Conservation (phyloP, 768 basidiomycete species). For the Kwoniella mangroviensis region DNA sequence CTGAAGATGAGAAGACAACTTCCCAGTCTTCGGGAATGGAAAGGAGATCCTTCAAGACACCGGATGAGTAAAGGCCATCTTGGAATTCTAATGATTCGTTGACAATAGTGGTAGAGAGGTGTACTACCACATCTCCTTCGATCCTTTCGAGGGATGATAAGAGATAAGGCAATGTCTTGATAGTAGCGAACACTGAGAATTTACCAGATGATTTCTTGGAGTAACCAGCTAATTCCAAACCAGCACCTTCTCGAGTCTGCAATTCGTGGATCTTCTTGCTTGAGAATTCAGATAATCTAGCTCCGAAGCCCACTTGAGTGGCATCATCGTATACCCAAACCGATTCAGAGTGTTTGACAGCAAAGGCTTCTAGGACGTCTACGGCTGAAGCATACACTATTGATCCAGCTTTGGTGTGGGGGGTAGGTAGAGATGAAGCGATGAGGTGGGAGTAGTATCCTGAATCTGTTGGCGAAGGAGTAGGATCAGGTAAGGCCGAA, state of each 20-base stretch:
- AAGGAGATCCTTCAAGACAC: constrained; percentile 41
- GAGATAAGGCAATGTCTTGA: constrained; percentile 82
- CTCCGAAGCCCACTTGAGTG: constrained; percentile 51
- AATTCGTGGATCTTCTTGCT: constrained; percentile 32
- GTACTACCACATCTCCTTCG: constrained; percentile 74
- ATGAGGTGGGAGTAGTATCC: constrained; percentile 44
- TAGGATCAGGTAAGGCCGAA: constrained; percentile 24
- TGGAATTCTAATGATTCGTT: constrained; percentile 71
- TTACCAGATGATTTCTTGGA: constrained; percentile 65
- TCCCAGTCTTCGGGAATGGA: constrained; percentile 55
- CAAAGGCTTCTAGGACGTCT: constrained; percentile 50
- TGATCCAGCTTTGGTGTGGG: constrained; percentile 39
- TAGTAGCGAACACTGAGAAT: constrained; percentile 67
- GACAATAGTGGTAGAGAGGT: constrained; percentile 75
- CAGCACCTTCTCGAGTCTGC: constrained; percentile 50
- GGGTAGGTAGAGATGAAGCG: constrained; percentile 34
- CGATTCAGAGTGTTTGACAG: constrained; percentile 37
- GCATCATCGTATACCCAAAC: constrained; percentile 57
- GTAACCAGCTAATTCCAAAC: constrained; percentile 50
- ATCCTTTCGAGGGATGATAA: constrained; percentile 75
- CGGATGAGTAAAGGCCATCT: constrained; percentile 65
- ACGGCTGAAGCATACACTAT: constrained; percentile 48
- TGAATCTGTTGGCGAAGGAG: constrained; percentile 25
- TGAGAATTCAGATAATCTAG: constrained; percentile 20
- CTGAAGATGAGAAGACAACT: constrained; percentile 75